Evolutionary conservation across 495 filamentous ascomycete species (phyloP), one percentile per base, ranked within the genome.

Genomic region (Chaetomium fimeti): DNA sequence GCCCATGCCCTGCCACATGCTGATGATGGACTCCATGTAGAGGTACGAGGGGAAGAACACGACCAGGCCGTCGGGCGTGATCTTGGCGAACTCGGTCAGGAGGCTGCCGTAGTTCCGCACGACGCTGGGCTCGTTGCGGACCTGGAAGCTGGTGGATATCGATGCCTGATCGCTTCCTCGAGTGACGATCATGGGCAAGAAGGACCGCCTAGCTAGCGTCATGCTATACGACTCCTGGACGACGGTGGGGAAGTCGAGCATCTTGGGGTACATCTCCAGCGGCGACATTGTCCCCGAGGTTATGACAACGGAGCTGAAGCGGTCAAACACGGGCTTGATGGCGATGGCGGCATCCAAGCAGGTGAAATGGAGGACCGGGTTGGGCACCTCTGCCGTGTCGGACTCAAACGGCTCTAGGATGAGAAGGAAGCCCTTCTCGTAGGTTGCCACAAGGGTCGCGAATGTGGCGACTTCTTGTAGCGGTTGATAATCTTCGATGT

Each of bases 41-140:
- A 99, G 84, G 71, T 99, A 99, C 1, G 91, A 95, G 0, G 95
- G 95, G 76, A 99, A 99, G 82, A 99, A 99, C 54, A 99, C 95
- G 38, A 98, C 94, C 76, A 99, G 87, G 58, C 95, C 95, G 69
- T 99, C 95, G 0, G 95, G 95, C 0, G 94, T 98, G 67, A 97
- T 87, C 74, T 89, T 92, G 42, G 91, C 86, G 70, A 99, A 97
- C 71, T 98, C 95, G 27, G 91, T 91, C 20, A 99, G 79, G 7
- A 99, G 82, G 63, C 87, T 91, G 43, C 95, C 95, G 70, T 97
- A 99, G 74, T 99, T 99, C 45, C 95, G 86, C 15, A 98, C 91
- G 11, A 97, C 92, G 67, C 88, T 88, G 2, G 91, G 92, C 67
- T 99, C 95, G 69, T 97, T 97, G 62, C 95, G 88, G 66, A 96